Evolutionary conservation across 2,329 filamentous ascomycete genomes (phyloP), one percentile per base, ranked within the genome.

Genomic region (Fusarium albidum): DNA sequence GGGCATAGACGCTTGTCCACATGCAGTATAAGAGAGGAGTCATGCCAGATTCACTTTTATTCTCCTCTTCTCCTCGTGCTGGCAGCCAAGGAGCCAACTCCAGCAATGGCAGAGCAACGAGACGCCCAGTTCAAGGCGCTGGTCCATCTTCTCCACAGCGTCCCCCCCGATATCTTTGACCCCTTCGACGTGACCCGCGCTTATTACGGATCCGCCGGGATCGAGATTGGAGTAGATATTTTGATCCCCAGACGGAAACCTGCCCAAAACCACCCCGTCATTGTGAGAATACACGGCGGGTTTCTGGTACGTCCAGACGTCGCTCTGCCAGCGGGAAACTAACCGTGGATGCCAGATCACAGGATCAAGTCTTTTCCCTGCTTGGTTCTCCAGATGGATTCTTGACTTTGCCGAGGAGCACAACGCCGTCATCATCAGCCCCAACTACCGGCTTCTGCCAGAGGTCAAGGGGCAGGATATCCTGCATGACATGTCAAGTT

Each of bases 381-480:
- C 47, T 13, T 49, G 47, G 47, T 49, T 49, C 39, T 49, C 47
- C 9, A 49, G 43, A 31, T 49, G 47, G 47, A 26, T 49, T 13
- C 26, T 49, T 12, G 38, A 49, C 11, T 49, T 18, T 14, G 39
- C 47, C 4, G 32, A 37, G 14, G 25, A 29, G 13, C 32, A 42
- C 25, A 21, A 17, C 10, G 47, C 47, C 10, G 25, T 49, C 21
- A 42, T 49, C 9, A 26, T 49, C 31, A 49, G 47, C 17, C 47
- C 47, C 2, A 45, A 45, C 13, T 55, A 55, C n/a, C 26, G 42
- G 7, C 47, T 55, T 14, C 47, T 55, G 4, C 52, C 52, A 18
- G 52, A 55, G 31, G 52, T 42, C 10, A 55, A 46, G 25, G 52
- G 52, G 12, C 9, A 4, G 5, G 52, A 55, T n/a, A 51, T 51